Conservation (phyloP, 805 yeast genomes). For the Metschnikowia similis region DNA sequence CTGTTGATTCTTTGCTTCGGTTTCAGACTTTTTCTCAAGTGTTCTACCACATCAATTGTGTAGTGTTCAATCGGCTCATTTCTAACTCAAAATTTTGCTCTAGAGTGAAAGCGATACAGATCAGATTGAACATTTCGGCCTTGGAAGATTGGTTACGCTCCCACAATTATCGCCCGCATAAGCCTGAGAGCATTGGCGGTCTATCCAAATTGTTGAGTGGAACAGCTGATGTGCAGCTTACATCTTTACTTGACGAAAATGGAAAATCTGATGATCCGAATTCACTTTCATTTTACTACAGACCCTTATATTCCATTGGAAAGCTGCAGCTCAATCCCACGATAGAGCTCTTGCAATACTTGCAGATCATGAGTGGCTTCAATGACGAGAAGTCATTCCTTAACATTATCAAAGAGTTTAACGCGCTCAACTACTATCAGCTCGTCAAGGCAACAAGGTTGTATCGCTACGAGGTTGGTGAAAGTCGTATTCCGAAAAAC, state of each 20-base stretch:
- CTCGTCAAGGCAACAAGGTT: constrained; percentile 64
- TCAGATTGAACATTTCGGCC: constrained; percentile 77
- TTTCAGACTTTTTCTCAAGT: constrained; percentile 77
- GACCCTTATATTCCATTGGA: constrained; percentile 61
- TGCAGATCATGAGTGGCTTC: constrained; percentile 77
- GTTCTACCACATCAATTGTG: constrained; percentile 70
- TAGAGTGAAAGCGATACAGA: constrained; percentile 83
- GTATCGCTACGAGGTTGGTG: constrained; percentile 83
- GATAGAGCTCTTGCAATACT: constrained; percentile 81
- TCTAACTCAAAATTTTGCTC: constrained; percentile 67
- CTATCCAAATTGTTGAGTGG: constrained; percentile 18
- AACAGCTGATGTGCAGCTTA: constrained; percentile 7
- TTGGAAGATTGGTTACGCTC: constrained; percentile 91
- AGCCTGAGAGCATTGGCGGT: constrained; percentile 31
- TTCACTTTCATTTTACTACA: constrained; percentile 58
- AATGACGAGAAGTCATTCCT: constrained; percentile 60
- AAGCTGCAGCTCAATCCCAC: constrained; percentile 66
- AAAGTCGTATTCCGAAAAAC: constrained; percentile 53
- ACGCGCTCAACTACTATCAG: constrained; percentile 62
- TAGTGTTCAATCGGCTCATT: constrained; percentile 69
- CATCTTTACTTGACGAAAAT: constrained; percentile 23
- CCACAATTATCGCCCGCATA: constrained; percentile 47
- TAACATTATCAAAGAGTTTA: constrained; percentile 49
- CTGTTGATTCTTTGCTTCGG: constrained; percentile 71
- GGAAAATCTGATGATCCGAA: constrained; percentile 33